Base-by-base conservation (phyloP, 495 filamentous ascomycete species). In the Tuber indicum region DNA sequence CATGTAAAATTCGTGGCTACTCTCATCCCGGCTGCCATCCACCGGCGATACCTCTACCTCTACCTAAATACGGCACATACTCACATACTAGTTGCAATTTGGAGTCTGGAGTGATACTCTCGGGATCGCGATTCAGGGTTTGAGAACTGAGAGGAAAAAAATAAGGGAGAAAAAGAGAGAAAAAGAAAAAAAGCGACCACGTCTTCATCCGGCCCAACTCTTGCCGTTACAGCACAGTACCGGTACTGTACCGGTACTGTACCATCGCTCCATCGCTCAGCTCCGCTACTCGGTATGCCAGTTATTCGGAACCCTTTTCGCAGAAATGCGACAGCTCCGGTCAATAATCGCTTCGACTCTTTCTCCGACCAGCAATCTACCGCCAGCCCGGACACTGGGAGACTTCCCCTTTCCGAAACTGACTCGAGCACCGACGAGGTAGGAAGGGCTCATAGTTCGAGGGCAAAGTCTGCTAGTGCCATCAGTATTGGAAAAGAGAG, bases 251-350 rank as follows among this genome's bases (percentile, higher is more conserved):
- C n/a, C n/a, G n/a, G n/a, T n/a, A n/a, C n/a, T 21, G 62, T 26
- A n/a, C 47, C 46, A 74, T n/a, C 71, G 76, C 43, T 75, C 21
- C 58, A 49, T 70, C 70, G 45, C 73, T 69, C 74, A 26, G 58
- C 75, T 72, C 75, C 62, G 36, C 75, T 46, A 66, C 45, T 16
- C 46, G 74, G 58, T 46, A 83, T 83, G 82, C 82, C 82, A 71
- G 76, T 82, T 46, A 83, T 83, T 77, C 78, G 82, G 58, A 83
- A 83, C 66, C 82, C 82, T 45, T 83, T 83, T 72, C 82, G 82
- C 76, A 81, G 76, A 75, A 78, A 75, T 32, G 71, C 76, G 23
- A 45, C 76, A 43, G 42, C 78, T 42, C 73, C 74, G 14, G 72
- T 74, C 32, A 77, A 70, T 52, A 75, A 44, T 41, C 76, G 74